phyloP scores from a whole-genome alignment of 345 rosid genomes.

The Kernera saxatilis region DNA sequence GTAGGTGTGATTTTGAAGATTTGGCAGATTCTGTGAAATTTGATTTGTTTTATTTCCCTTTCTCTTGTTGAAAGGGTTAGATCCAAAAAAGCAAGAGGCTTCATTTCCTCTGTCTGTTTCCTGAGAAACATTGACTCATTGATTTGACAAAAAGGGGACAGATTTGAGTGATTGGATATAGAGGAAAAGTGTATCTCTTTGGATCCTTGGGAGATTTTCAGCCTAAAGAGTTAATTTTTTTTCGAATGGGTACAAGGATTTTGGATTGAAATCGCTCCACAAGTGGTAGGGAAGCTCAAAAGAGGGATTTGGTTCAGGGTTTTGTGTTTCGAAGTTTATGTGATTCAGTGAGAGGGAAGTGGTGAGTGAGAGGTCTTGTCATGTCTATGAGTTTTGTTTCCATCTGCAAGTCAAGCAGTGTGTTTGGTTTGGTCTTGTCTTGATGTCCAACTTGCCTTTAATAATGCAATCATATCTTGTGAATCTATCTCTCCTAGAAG shows the following conservation, averaged over 20 bases:
- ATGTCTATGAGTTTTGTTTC: constrained; percentile 28
- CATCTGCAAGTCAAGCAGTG: constrained; percentile 31
- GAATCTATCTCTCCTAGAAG: background rate
- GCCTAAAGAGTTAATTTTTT: constrained; percentile 4
- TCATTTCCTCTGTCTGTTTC: constrained; percentile 23
- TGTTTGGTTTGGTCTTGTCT: constrained; percentile 30
- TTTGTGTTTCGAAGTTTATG: constrained; percentile 25
- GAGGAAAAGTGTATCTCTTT: background rate
- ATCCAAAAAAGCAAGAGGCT: constrained; percentile 19
- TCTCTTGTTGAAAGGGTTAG: constrained; percentile 15
- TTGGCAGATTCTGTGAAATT: constrained; percentile 7
- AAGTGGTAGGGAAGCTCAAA: constrained; percentile 16
- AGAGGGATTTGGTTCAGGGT: constrained; percentile 4
- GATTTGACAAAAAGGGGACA: constrained; percentile 34
- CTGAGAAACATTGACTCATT: constrained; percentile 31
- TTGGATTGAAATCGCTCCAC: constrained; percentile 8
- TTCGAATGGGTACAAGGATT: constrained; percentile 29
- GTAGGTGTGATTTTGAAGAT: constrained; percentile 32
- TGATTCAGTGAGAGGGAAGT: constrained; percentile 30
- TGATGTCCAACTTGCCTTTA: constrained; percentile 31
- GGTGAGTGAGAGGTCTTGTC: constrained; percentile 42
- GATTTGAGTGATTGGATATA: constrained; percentile 18
- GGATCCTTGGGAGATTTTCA: constrained; percentile 3
- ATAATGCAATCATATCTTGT: constrained; percentile 15
- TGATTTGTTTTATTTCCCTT: constrained; percentile 9